Evolutionary conservation across 2,329 filamentous ascomycete genomes (phyloP).

Genomic region (Trichoderma oligosporum): DNA sequence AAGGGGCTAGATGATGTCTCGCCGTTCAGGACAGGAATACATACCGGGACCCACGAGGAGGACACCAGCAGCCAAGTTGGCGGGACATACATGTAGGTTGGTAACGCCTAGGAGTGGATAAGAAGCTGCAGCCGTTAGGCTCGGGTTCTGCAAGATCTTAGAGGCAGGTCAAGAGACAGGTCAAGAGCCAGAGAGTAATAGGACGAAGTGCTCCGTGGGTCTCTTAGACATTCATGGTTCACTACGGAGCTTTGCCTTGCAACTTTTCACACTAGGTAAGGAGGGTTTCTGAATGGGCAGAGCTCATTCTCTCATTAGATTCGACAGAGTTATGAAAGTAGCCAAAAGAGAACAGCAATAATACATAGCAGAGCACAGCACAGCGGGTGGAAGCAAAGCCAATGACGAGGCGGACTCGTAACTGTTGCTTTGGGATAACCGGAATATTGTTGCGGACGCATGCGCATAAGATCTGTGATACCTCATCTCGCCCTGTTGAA

Average conservation of each 20-base stretch:
- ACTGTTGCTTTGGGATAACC: conserved; percentile 22
- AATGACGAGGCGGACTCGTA: conserved; percentile 16
- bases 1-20: conserved; percentile 24
- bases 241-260: not conserved
- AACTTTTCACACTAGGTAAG: not conserved
- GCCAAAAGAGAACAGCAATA: not conserved
- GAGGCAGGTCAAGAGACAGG: not conserved
- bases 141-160: conserved; percentile 4
- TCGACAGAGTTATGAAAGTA: not conserved
- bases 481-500: conserved; percentile 38
- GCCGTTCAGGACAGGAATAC: conserved; percentile 20
- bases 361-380: not conserved
- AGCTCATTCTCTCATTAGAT: conserved; percentile 8
- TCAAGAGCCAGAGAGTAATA: conserved; percentile 5
- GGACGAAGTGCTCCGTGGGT: not conserved
- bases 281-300: not conserved
- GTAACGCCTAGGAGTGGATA: not conserved
- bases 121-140: not conserved
- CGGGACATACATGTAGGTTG: conserved; percentile 26
- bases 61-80: conserved; percentile 33
- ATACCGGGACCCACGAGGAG: conserved; percentile 27
- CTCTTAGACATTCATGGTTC: conserved; percentile 8
- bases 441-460: conserved; percentile 34
- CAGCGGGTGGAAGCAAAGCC: conserved; percentile 5
- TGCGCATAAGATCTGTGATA: conserved; percentile 39